Base-by-base conservation (phyloP, 352 stramenopile species). In the Aphanomyces invadans region DNA sequence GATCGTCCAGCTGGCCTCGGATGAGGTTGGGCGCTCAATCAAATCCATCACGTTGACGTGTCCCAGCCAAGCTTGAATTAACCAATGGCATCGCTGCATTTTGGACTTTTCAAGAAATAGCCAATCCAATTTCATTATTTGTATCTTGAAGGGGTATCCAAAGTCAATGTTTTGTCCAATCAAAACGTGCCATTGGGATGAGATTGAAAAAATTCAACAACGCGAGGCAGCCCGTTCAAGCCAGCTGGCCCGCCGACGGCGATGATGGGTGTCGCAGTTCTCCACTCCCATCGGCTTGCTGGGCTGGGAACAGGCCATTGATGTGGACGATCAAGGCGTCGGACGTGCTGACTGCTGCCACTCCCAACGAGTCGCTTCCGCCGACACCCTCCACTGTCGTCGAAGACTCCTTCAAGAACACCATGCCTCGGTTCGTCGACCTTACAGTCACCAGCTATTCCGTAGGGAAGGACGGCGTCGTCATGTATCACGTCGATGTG, bases 401-500 rank as follows among this genome's bases (percentile, higher is more conserved):
- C 12, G 49, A 57, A 57, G 49, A 57, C 49, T 36, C 49, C 21
- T 57, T 57, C 29, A 57, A 10, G 11, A 10, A 57, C 36, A 42
- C 7, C 11, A 9, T 57, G 11, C 49, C 49, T 19, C 55, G 55
- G n/a, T 12, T 64, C 10, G 55, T 64, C 7, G 55, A 64, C 36
- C 39, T 64, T 11, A 38, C 17, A 9, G 75, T 84, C 28, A 82
- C 72, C 56, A 79, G 74, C 70, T 74, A 84, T 56, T 84, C 77
- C 64, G 72, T 84, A 60, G 75, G 74, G 72, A 80, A 72, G 55
- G 68, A 84, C 42, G 77, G 77, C 25, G 72, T 80, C 36, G 85
- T 94, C 61, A 90, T 94, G 81, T 94, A 94, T 66, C 85, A 94
- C 71, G 83, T 94, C 54, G 85, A 94, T 57, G 89, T 94, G 48